Base-by-base conservation (phyloP, 139 green algal genomes). In the Limnomonas spitsbergensis region DNA sequence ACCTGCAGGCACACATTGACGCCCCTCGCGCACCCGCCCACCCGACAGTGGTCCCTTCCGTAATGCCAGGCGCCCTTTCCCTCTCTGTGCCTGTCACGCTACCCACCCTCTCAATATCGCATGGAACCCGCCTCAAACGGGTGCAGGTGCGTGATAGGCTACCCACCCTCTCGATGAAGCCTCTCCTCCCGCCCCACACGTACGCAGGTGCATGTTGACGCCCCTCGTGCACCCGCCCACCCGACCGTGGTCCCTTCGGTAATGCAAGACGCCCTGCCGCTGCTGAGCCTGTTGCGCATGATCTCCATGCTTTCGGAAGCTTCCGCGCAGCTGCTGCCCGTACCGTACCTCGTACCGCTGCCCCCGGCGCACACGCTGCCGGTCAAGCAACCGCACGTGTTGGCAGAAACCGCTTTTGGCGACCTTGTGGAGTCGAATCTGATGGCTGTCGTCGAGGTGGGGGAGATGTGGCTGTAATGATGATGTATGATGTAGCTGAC, bases 221-320 rank as follows among this genome's bases (percentile, higher is more conserved):
- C 77, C 7, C 73, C 89, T 37, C 67, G 76, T 39, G 82, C 87
- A 4, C 87, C 87, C 4, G 68, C 79, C 2, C 81, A 85, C 2
- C 87, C 87, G 3, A 87, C 83, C 69, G 89, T 81, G 3, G 83
- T 91, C 32, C 85, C 87, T 2, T 81, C 86, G 71, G 90, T 88
- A 24, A 82, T 94, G 78, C 90, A 94, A 83, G 88, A 94, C 24
- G 83, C 78, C 56, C 91, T 94, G 90, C 90, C 90, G 1, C 78
- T 94, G 36, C 84, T 85, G 1, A 79, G 85, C 27, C 82, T 94
- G 56, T 80, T 90, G 39, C 79, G 84, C 73, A 53, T 89, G 42
- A 89, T 91, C 32, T 81, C 89, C 52, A 90, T 89, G 78, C 89
- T 87, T 2, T 84, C 85, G 2, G 84, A 84, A 35, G 47, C 47